Evolutionary conservation across 495 filamentous ascomycete genomes (phyloP).

Genomic region (Thermochaetoides thermophila): DNA sequence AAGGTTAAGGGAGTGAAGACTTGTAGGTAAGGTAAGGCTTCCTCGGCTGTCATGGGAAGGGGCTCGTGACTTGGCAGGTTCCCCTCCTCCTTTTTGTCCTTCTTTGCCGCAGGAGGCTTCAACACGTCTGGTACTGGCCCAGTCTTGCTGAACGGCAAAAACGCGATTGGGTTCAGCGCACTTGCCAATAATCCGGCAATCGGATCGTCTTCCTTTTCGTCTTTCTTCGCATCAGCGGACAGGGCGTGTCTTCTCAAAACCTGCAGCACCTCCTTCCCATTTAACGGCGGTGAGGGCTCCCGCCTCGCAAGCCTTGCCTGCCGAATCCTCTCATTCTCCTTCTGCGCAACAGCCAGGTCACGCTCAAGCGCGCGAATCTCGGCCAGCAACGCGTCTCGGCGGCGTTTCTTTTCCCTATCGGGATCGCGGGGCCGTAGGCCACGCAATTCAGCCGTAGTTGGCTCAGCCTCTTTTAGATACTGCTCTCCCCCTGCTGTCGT

Average conservation of each 20-base stretch:
- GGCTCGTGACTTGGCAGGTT: conserved; percentile 34
- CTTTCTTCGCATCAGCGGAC: conserved; percentile 16
- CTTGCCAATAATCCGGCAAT: conserved; percentile 21
- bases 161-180: conserved; percentile 29
- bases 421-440: conserved; percentile 23
- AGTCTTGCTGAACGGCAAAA: conserved; percentile 34
- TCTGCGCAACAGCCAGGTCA: conserved; percentile 21
- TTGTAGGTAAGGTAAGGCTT: conserved; percentile 42
- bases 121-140: conserved; percentile 5
- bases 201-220: conserved; percentile 8
- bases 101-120: conserved; percentile 1
- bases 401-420: conserved; percentile 23
- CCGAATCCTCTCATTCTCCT: conserved; percentile 27
- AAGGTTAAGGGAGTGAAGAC: conserved; percentile 41
- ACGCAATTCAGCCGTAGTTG: conserved; percentile 16
- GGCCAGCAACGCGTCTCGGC: conserved; percentile 22
- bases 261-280: conserved; percentile 20
- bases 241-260: conserved; percentile 25
- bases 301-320: conserved; percentile 13
- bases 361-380: conserved; percentile 23
- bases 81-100: conserved; percentile 5
- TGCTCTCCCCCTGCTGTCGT: background rate
- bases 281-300: conserved; percentile 10
- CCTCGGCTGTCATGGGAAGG: conserved; percentile 29
- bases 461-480: background rate